Conservation (phyloP, 176 grass and related monocot species). For the Sorghum bicolor region DNA sequence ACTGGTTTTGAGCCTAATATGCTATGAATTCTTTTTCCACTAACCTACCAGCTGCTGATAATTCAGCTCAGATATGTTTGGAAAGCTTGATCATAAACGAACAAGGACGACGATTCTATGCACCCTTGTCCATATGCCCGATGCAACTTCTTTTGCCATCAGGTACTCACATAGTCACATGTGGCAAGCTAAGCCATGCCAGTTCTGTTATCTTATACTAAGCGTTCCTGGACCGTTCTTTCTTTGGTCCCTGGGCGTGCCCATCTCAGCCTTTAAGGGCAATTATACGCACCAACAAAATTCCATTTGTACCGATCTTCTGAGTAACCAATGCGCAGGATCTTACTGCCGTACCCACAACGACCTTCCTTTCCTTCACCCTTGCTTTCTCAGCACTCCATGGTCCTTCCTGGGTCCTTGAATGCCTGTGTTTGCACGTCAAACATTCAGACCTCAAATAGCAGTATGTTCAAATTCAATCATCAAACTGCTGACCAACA, state of each 20-base stretch:
- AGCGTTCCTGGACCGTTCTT: constrained; percentile 18
- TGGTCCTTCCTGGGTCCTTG: neutral
- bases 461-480: neutral
- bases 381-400: neutral
- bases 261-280: neutral
- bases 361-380: neutral
- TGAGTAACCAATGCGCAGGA: neutral
- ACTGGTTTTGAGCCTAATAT: neutral
- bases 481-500: no score
- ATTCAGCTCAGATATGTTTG: neutral
- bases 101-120: neutral
- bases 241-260: constrained; percentile 23
- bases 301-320: constrained; percentile 26
- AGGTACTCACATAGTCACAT: constrained; percentile 18
- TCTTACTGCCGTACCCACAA: neutral
- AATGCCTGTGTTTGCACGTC: neutral
- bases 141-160: neutral
- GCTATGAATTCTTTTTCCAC: neutral
- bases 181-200: neutral
- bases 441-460: constrained; percentile 4
- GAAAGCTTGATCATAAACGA: neutral
- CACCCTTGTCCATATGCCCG: neutral
- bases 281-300: constrained; percentile 28
- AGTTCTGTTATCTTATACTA: constrained; percentile 11
- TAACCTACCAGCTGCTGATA: neutral